Evolutionary conservation across 73 alveolate species (phyloP).

Genomic region (Urostyla sp.): DNA sequence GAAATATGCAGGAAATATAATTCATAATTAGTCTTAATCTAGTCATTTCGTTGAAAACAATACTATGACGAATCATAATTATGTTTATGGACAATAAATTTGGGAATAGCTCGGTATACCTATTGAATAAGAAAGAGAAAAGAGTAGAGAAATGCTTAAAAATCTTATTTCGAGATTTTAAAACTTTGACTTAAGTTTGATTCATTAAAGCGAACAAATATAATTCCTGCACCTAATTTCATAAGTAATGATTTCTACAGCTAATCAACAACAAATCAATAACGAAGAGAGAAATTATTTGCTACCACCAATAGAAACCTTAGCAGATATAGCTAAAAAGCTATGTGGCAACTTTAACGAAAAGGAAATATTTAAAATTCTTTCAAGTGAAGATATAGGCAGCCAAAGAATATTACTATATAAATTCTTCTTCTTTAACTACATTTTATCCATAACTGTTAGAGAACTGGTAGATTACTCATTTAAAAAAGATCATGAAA

Average conservation of each 20-base stretch:
- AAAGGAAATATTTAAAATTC: neutral
- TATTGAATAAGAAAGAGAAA: neutral
- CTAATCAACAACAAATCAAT: neutral
- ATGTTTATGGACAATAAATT: neutral
- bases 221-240: slow-evolving; percentile 21
- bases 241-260: neutral
- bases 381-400: neutral
- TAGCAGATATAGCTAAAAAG: slow-evolving; percentile 17
- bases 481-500: neutral
- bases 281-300: slow-evolving; percentile 7
- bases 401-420: slow-evolving; percentile 3
- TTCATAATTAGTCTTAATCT: no score
- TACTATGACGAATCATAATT: no score
- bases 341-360: neutral
- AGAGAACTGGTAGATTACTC: neutral
- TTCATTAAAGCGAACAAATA: neutral
- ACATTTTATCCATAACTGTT: slow-evolving; percentile 26
- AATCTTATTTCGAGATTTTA: neutral
- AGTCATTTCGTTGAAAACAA: no score
- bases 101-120: neutral
- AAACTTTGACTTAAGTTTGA: neutral
- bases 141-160: neutral
- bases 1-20: neutral
- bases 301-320: neutral
- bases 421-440: slow-evolving; percentile 41